These are phyloP conservation scores for Komagataella populi DNA, from an alignment of 805 yeast species.

Conservation along the genomic window DNA sequence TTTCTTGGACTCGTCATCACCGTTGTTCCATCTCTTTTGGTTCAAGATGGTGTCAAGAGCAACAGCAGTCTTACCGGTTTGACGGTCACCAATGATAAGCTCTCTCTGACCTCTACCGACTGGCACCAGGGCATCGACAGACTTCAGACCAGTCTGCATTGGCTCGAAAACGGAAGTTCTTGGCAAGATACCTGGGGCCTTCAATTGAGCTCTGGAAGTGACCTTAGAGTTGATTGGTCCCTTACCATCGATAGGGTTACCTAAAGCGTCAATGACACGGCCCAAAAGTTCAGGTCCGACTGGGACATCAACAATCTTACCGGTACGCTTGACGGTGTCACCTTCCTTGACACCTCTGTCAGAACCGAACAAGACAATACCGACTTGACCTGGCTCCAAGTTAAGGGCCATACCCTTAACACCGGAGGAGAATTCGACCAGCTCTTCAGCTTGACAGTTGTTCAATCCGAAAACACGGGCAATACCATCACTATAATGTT, in stretches of 20 bases:
- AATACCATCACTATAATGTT: constrained; percentile 85
- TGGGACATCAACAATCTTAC: constrained; percentile 97
- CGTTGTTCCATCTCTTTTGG: constrained; percentile 98
- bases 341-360: constrained; percentile 98
- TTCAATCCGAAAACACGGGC: constrained; percentile 99
- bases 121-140: constrained; percentile 98
- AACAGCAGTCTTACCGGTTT: constrained; percentile 99
- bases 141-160: constrained; percentile 99
- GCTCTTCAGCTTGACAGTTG: constrained; percentile 99
- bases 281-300: constrained; percentile 98
- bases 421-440: constrained; percentile 98
- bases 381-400: constrained; percentile 99
- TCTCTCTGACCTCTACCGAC: constrained; percentile 99
- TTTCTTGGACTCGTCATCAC: constrained; percentile 91
- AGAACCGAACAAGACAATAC: constrained; percentile 99
- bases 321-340: constrained; percentile 99
- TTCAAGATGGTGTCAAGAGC: constrained; percentile 96
- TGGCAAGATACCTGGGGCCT: constrained; percentile 99
- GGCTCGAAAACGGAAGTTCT: constrained; percentile 98
- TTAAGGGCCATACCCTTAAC: constrained; percentile 99
- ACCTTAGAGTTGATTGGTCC: constrained; percentile 88
- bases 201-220: constrained; percentile 91
- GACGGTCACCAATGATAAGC: constrained; percentile 99
- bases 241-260: constrained; percentile 99
- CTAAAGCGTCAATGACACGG: constrained; percentile 98